Base-by-base conservation (phyloP, 306 rosid genomes). In the Lathyrus tuberosus region DNA sequence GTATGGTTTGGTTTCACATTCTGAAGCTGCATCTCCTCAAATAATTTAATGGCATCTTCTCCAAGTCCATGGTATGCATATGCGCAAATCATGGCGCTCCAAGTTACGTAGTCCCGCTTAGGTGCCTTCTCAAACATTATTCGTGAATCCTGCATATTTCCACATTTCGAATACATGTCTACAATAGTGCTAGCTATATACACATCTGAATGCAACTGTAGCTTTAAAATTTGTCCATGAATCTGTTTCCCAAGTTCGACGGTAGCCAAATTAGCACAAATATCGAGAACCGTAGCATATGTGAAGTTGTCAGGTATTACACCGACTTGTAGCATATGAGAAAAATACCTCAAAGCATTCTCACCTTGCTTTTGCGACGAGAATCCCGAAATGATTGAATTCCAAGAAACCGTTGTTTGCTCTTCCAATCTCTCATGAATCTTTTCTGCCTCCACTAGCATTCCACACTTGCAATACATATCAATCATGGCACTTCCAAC, bases 11-110 rank as follows among this genome's bases (percentile, higher is more conserved):
- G 97, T 69, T 81, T 80, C 56, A 92, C 80, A 57, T 87, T 80
- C 83, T 71, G 77, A 69, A 68, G 83, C 83, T 79, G 91, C 96
- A 89, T 89, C 61, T 78, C 75, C 71, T 83, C 92, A 62, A 92
- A 92, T 71, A 85, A 76, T 79, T 64, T 70, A 30, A 92, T 83
- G 75, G 92, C 89, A 5, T 89, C 87, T 76, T 84, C 97, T 43
- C 90, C 96, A 16, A 79, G 81, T 69, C 97, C 96, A 64, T 86
- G 88, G 81, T 79, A 76, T 54, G 96, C 95, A 63, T 84, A 92
- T 64, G 92, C 96, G 65, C 95, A 92, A 60, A 92, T 86, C 91
- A 92, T 89, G 78, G 96, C 89, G 17, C 87, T 92, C 97, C 97
- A 92, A 62, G 97, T 89, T 72, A 92, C 90, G 22, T 72, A 73